phyloP scores from a whole-genome alignment of 345 rosid species.

The Euphorbia tirucalli region DNA sequence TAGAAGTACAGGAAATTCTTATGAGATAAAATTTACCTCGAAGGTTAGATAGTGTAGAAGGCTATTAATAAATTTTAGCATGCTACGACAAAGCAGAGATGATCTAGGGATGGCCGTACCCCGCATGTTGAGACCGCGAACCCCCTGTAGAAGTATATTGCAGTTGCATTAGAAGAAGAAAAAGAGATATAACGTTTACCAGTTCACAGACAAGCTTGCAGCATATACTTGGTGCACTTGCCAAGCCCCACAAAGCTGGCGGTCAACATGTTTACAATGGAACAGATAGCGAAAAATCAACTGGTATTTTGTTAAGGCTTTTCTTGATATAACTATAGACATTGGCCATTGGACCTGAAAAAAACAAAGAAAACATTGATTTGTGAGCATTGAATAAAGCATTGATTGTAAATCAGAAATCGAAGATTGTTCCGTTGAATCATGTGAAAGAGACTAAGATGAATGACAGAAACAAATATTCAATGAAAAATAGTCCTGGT shows the following conservation, averaged over 20 bases:
- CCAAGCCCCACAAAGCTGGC: constrained; percentile 96
- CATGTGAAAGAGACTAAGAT: constrained; percentile 8
- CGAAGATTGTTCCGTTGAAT: neutral
- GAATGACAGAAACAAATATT: neutral
- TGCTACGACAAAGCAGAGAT: constrained; percentile 93
- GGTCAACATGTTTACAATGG: constrained; percentile 93
- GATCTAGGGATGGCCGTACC: constrained; percentile 89
- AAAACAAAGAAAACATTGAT: constrained; percentile 20
- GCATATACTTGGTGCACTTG: constrained; percentile 88
- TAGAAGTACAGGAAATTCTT: neutral
- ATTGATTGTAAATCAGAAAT: neutral
- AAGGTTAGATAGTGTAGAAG: constrained; percentile 95
- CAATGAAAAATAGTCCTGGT: neutral
- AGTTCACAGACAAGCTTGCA: constrained; percentile 12
- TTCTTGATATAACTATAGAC: constrained; percentile 87
- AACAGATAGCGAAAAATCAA: constrained; percentile 87
- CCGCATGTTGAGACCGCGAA: constrained; percentile 60
- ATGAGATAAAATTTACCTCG: constrained; percentile 64
- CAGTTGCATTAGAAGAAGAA: constrained; percentile 26
- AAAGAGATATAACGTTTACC: constrained; percentile 8
- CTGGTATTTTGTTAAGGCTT: constrained; percentile 85
- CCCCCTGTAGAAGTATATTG: constrained; percentile 51
- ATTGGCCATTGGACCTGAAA: constrained; percentile 94
- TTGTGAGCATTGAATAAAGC: neutral
- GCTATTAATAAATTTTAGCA: constrained; percentile 92